Conservation (phyloP, 2,329 filamentous ascomycete genomes). For the Akanthomyces lecanii region DNA sequence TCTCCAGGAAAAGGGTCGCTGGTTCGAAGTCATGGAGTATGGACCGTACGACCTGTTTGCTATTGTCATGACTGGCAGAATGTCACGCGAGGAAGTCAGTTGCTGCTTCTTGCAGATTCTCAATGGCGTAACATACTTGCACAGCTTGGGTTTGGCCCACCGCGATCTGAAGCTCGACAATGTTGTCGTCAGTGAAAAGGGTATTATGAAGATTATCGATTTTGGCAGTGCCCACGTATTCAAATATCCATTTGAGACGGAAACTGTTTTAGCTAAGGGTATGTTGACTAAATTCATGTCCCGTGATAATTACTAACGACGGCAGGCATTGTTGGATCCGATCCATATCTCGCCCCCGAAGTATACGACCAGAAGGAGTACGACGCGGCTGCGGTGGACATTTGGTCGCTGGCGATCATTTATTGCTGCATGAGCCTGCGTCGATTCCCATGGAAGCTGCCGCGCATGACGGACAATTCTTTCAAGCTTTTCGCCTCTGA, state of each 20-base stretch:
- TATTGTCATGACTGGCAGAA: slow-evolving; percentile 98
- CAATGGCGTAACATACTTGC: slow-evolving; percentile 89
- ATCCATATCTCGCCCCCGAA: slow-evolving; percentile 94
- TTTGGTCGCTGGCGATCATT: slow-evolving; percentile 98
- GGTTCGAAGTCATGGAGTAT: slow-evolving; percentile 99
- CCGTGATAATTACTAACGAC: neutral
- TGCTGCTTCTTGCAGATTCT: slow-evolving; percentile 94
- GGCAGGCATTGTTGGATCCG: slow-evolving; percentile 67
- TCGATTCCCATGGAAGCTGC: slow-evolving; percentile 95
- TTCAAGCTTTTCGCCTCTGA: slow-evolving; percentile 88
- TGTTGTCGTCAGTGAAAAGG: slow-evolving; percentile 90
- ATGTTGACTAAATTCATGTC: slow-evolving; percentile 13
- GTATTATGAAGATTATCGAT: slow-evolving; percentile 99
- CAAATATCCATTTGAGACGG: slow-evolving; percentile 93
- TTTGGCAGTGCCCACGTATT: slow-evolving; percentile 98
- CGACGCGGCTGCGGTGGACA: slow-evolving; percentile 88
- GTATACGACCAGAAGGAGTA: slow-evolving; percentile 94
- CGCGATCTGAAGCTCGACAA: slow-evolving; percentile 96
- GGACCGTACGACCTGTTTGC: slow-evolving; percentile 94
- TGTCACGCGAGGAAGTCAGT: slow-evolving; percentile 84
- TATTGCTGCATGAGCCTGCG: slow-evolving; percentile 98
- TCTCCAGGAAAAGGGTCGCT: slow-evolving; percentile 85
- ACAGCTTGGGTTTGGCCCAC: slow-evolving; percentile 92
- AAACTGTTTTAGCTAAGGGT: slow-evolving; percentile 37
- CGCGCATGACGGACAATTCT: slow-evolving; percentile 85